phyloP scores from a whole-genome alignment of 2,329 filamentous ascomycete genomes.

The Tolypocladium tundrense region DNA sequence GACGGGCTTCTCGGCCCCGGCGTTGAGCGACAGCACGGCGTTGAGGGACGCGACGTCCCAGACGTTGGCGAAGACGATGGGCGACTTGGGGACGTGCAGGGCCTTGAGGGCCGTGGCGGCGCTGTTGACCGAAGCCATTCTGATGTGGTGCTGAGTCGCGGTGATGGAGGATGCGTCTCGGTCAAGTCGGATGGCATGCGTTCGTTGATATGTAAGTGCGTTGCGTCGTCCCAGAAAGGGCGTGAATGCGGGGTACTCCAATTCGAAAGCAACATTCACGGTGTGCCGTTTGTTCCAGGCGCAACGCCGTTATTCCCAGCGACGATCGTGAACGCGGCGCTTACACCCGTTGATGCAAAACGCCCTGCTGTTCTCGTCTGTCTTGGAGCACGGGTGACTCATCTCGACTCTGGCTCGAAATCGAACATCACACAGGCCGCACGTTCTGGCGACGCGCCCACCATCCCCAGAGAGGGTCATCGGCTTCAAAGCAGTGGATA shows the following conservation, averaged over 20 bases:
- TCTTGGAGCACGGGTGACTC: no score
- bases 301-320: background rate
- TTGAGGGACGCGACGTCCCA: conserved; percentile 41
- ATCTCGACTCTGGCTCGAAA: no score
- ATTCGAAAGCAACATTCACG: background rate
- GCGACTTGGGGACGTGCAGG: conserved; percentile 39
- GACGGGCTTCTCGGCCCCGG: conserved; percentile 20
- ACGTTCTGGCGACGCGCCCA: no score
- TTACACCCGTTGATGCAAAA: background rate
- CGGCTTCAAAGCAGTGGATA: no score
- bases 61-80: conserved; percentile 44
- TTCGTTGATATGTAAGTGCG: background rate
- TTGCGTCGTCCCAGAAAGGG: background rate
- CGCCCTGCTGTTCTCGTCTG: background rate
- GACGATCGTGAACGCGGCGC: background rate
- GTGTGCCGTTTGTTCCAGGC: background rate
- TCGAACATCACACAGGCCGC: no score
- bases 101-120: conserved; percentile 24
- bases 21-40: conserved; percentile 31
- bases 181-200: background rate
- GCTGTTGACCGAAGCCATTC: conserved; percentile 10
- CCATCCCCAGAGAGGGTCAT: no score
- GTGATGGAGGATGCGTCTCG: background rate
- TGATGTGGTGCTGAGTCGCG: background rate
- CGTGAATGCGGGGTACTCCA: background rate